These are phyloP conservation scores for Geranium rotundifolium DNA, from an alignment of 345 rosid genomes.

Conservation along the genomic window DNA sequence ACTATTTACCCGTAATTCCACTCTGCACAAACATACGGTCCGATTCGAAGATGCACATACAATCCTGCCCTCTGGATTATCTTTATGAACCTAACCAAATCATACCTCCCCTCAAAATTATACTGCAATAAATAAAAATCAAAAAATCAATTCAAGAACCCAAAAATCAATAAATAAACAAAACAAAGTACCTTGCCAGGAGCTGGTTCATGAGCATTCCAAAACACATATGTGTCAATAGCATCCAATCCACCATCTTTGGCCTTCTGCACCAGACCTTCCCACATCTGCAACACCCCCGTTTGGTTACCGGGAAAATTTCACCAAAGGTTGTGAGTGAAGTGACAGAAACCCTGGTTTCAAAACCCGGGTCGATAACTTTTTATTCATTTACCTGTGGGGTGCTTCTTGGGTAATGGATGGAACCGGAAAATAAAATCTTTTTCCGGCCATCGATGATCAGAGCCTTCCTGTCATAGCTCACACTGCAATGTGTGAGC, in stretches of 20 bases:
- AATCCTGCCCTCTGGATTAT: conserved; percentile 40
- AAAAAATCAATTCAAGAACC: neutral
- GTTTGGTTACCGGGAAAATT: neutral
- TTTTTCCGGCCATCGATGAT: conserved; percentile 42
- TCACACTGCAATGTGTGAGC: conserved; percentile 23
- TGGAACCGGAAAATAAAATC: conserved; percentile 58
- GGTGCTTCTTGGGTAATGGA: conserved; percentile 69
- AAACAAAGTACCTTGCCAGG: conserved; percentile 39
- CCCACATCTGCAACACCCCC: conserved; percentile 53
- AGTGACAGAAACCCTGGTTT: neutral
- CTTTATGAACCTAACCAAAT: conserved; percentile 51
- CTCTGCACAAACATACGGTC: conserved; percentile 64
- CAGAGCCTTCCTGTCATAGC: conserved; percentile 43
- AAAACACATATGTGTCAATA: conserved; percentile 60
- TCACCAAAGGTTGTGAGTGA: neutral
- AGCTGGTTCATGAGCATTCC: conserved; percentile 65
- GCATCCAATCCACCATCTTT: conserved; percentile 62
- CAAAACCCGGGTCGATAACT: no score
- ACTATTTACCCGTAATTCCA: conserved; percentile 60
- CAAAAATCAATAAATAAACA: neutral
- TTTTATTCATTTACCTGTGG: conserved; percentile 22
- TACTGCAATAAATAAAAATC: conserved; percentile 23
- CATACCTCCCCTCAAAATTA: conserved; percentile 45
- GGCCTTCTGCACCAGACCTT: conserved; percentile 47
- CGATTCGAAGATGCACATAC: conserved; percentile 58